Base-by-base conservation (phyloP, 164 flowering plant species). In the Annona squamosa region DNA sequence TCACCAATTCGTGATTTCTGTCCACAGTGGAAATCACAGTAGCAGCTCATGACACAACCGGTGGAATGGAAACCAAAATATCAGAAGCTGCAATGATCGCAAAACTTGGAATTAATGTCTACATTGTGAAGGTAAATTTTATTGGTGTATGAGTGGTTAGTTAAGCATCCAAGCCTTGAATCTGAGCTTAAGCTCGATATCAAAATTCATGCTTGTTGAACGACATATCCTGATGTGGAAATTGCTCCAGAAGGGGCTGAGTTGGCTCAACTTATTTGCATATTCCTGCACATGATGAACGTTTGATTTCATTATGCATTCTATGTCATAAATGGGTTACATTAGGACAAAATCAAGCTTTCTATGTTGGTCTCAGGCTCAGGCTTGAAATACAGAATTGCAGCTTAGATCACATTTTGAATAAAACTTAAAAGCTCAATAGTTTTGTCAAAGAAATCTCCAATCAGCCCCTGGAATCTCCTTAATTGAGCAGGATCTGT, bases 1-100 rank as follows among this genome's bases (percentile, higher is more conserved):
- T 61, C 65, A 56, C 16, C 52, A 41, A 19, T 48, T 17, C 19
- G n/a, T 45, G 56, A 26, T 44, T 41, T 56, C 41, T 19, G 12
- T 41, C 48, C 59, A 81, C 88, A 91, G 99, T 95, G 80, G 88
- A 93, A 78, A 81, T 83, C 65, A 87, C 90, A 0, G 91, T 89
- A 66, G 94, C 93, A 16, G 87, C 89, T 19, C 99, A 93, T 78
- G 99, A 95, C 81, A 95, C 99, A 69, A 95, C 99, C 44, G 99
- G 99, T 3, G 99, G 99, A 18, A 95, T 95, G 99, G 79, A 64
- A 67, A 95, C 99, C 71, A 95, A 95, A 79, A 91, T 95, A 77
- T 62, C 92, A 45, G 99, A 95, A 83, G 99, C 99, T 72, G 93
- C 99, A 47, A 76, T 83, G 89, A 93, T 95, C 64, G 99, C 97